Percentiles rank a stretch among this genome's conserved stretches.
Evolutionary conservation across 2,329 filamentous ascomycete species (phyloP).

Genomic region (Beauveria caledonica): DNA sequence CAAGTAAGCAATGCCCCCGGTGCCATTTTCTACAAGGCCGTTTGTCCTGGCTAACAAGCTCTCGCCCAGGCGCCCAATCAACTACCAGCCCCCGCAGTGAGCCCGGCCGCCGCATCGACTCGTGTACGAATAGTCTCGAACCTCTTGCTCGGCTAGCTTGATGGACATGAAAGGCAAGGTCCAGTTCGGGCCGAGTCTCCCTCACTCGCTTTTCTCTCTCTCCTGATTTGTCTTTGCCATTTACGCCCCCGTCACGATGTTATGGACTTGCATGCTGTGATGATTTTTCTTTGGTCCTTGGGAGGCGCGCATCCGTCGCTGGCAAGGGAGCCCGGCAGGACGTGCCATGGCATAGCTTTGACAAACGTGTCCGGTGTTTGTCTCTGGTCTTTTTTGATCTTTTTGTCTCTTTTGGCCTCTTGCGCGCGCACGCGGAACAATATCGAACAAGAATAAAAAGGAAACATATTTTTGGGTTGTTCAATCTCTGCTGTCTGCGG

Average conservation of each 20-base stretch:
- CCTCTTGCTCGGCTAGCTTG: neutral
- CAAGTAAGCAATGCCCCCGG: slow-evolving; percentile 57
- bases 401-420: neutral
- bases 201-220: neutral
- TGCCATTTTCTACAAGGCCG: neutral
- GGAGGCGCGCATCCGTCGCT: neutral
- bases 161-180: neutral
- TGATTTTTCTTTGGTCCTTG: slow-evolving; percentile 8
- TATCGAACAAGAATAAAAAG: neutral
- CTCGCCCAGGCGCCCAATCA: slow-evolving; percentile 62
- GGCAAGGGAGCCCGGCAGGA: neutral
- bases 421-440: neutral
- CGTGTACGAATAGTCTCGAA: slow-evolving; percentile 10
- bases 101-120: neutral
- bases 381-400: neutral
- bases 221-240: slow-evolving; percentile 16
- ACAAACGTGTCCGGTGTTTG: slow-evolving; percentile 5
- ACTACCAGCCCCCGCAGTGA: slow-evolving; percentile 66
- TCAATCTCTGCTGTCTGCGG: neutral
- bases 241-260: slow-evolving; percentile 17
- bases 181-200: neutral
- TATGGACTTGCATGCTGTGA: slow-evolving; percentile 17
- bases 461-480: slow-evolving; percentile 1
- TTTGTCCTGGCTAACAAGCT: neutral
- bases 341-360: neutral